Evolutionary conservation across 345 rosid genomes (phyloP), one percentile per base, ranked within the genome.

Genomic region (Moricandia arvensis): DNA sequence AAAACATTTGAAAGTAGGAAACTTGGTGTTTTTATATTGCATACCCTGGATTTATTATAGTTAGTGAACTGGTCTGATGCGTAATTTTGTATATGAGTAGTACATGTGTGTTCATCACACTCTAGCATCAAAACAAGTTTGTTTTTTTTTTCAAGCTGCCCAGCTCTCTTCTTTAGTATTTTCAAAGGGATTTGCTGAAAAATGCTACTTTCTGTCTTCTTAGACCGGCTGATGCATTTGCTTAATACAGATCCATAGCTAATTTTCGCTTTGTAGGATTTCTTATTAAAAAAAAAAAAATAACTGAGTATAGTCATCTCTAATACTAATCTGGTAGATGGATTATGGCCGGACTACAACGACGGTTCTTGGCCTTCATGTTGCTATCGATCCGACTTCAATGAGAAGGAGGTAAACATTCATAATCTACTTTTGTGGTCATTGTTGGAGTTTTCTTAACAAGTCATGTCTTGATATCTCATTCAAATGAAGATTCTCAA

Each of bases 401-500:
- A 45, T 45, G 51, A 45, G 51, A 45, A 45, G 51, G 51, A 45
- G 51, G 51, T 45, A 13, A 13, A 13, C 51, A 45, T 45, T 45
- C 51, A 13, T 45, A 45, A 45, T 45, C 16, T 45, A n/a, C 51
- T 45, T 41, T 29, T 29, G 16, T 72, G 15, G 2, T 17, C 15
- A 16, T 26, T 6, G 21, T 38, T 65, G 59, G 8, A 26, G 8
- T 7, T 15, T 58, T 58, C 8, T 31, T 59, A 4, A 45, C 24
- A 33, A 16, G 11, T 35, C 11, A 13, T 43, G 72, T 67, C 18
- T 24, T 68, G 6, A n/a, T 69, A 55, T 70, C 70, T n/a, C n/a
- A n/a, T n/a, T 53, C 26, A 33, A 18, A 34, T 10, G 43, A 43
- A 58, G 53, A 57, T 71, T 57, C 72, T 77, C 35, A 69, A 41